Percentiles rank a stretch among this genome's conserved stretches.
Evolutionary conservation across 129 eudicot genomes (phyloP).

Genomic region (Arctium lappa): DNA sequence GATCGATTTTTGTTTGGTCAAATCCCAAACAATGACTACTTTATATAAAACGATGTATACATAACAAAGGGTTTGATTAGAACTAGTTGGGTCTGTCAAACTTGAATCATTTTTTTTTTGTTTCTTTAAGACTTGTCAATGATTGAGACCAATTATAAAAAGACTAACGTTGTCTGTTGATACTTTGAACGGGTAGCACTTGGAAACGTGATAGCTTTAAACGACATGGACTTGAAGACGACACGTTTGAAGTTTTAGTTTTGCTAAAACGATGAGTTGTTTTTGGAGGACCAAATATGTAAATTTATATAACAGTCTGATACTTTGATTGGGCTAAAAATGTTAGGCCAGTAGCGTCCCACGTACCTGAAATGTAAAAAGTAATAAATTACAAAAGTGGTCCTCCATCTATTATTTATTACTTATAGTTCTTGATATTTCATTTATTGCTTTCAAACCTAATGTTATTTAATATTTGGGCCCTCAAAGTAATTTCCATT

Average conservation of each 20-base stretch:
- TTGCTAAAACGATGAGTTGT: background rate
- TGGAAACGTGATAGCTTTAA: background rate
- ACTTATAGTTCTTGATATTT: background rate
- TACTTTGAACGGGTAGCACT: background rate
- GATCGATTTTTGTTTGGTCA: no score
- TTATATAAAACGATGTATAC: no score
- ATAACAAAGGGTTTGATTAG: no score
- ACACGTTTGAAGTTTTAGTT: background rate
- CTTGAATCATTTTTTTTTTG: no score
- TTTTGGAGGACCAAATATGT: background rate
- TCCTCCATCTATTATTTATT: background rate
- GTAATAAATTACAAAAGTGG: conserved; percentile 1
- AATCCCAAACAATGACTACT: no score
- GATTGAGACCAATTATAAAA: background rate
- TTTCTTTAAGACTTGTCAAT: background rate
- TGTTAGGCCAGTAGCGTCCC: background rate
- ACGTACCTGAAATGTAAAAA: background rate
- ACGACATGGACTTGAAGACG: background rate
- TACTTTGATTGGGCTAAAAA: background rate
- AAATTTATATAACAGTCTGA: background rate
- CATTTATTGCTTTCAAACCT: background rate
- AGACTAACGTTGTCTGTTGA: background rate
- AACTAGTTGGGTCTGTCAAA: background rate
- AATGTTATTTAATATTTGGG: background rate
- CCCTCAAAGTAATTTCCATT: conserved; percentile 1